Evolutionary conservation across 176 grass and related monocot genomes (phyloP).

Genomic region (Oryza brachyantha): DNA sequence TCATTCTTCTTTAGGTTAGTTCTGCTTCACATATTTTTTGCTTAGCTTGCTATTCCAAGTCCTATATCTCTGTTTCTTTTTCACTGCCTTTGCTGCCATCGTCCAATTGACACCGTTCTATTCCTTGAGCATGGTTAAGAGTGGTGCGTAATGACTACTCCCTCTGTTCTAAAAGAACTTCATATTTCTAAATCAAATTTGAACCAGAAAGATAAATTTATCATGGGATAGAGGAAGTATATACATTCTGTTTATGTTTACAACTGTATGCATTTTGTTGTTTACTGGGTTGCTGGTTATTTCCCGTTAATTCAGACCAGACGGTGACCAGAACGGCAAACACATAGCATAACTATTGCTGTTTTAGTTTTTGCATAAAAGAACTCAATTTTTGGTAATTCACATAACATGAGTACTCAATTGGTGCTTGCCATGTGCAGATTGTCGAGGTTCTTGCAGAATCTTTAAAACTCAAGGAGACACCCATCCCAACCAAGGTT

Average conservation of each 20-base stretch:
- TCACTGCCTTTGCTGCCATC: neutral
- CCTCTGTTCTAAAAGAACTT: no score
- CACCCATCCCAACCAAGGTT: slow-evolving; percentile 91
- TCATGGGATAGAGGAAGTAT: no score
- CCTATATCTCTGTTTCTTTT: no score
- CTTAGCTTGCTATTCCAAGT: neutral
- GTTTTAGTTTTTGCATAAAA: no score
- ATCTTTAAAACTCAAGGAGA: slow-evolving; percentile 92
- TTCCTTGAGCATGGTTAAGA: neutral
- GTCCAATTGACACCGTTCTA: neutral
- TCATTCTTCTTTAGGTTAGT: neutral
- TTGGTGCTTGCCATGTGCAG: slow-evolving; percentile 37
- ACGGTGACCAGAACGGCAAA: no score
- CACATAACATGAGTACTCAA: slow-evolving; percentile 7
- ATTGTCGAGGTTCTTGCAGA: slow-evolving; percentile 95
- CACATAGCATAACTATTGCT: no score
- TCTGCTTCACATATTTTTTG: neutral
- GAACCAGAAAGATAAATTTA: no score
- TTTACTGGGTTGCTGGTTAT: neutral
- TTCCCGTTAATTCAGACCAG: neutral
- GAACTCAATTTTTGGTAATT: neutral
- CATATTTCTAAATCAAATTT: no score
- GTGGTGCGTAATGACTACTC: neutral
- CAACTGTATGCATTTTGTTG: neutral
- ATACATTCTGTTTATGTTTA: neutral